These are phyloP conservation scores for Diaporthe vaccinii DNA, from an alignment of 2,329 filamentous ascomycete species.

Conservation along the genomic window DNA sequence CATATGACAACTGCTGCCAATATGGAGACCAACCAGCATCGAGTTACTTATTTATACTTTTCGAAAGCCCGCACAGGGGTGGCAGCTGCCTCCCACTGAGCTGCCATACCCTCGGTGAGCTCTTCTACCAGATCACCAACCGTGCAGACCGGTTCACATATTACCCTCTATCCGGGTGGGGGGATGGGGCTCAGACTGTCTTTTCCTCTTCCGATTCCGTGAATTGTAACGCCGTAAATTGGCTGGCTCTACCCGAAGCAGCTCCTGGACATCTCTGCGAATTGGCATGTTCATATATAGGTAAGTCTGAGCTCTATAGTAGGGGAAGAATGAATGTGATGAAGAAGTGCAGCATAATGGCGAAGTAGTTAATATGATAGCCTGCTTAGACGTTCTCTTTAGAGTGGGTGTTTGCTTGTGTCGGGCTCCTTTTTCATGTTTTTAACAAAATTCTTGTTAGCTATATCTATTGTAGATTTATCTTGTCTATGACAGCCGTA, in stretches of 20 bases:
- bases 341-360: too few relatives aligned
- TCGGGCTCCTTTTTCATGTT: too few relatives aligned
- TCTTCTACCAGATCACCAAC: background rate
- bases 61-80: background rate
- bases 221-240: constrained; percentile 27
- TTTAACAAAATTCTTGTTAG: too few relatives aligned
- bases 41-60: constrained; percentile 5
- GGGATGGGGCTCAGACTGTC: background rate
- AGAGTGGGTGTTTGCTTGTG: too few relatives aligned
- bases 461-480: too few relatives aligned
- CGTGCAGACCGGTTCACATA: constrained; percentile 9
- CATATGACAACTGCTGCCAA: background rate
- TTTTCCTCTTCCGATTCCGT: constrained; percentile 10
- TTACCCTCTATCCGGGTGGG: background rate
- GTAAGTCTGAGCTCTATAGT: too few relatives aligned
- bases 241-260: background rate
- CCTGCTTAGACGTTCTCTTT: too few relatives aligned
- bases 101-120: background rate
- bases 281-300: too few relatives aligned
- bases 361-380: too few relatives aligned
- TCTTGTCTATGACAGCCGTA: too few relatives aligned
- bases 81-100: background rate
- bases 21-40: background rate
- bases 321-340: too few relatives aligned
- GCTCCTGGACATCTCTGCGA: too few relatives aligned